A percentile compares a stretch with the other conserved stretches of the same genome.
Evolutionary conservation across 345 rosid genomes (phyloP).

Genomic region (Salix viminalis): DNA sequence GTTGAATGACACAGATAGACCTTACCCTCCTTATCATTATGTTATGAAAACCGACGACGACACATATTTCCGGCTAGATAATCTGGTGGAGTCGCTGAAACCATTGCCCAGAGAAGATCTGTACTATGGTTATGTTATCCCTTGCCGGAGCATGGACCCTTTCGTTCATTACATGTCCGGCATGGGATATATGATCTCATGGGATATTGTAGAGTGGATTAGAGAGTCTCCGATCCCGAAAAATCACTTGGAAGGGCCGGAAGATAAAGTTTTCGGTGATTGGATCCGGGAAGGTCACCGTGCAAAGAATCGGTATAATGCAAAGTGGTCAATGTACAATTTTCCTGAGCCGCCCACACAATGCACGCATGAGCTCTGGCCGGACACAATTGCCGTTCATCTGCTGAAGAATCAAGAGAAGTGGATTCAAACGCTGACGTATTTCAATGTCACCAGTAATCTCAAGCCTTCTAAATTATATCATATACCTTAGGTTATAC

Average conservation of each 20-base stretch:
- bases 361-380: constrained; percentile 84
- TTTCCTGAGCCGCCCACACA: constrained; percentile 51
- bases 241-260: constrained; percentile 67
- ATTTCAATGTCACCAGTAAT: constrained; percentile 57
- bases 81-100: constrained; percentile 49
- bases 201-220: constrained; percentile 89
- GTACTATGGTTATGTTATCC: constrained; percentile 80
- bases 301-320: constrained; percentile 61
- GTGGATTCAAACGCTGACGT: constrained; percentile 65
- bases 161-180: constrained; percentile 88
- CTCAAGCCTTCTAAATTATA: constrained; percentile 83
- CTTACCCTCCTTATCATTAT: constrained; percentile 75
- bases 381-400: constrained; percentile 68
- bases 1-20: constrained; percentile 31
- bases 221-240: constrained; percentile 63
- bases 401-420: constrained; percentile 71
- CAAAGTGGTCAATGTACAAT: constrained; percentile 88
- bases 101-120: constrained; percentile 73
- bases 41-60: constrained; percentile 85
- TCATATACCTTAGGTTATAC: constrained; percentile 42
- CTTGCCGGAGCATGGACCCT: constrained; percentile 84
- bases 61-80: constrained; percentile 51
- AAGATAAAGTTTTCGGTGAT: constrained; percentile 63
- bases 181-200: constrained; percentile 80
- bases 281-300: constrained; percentile 69